Percentiles rank a stretch among this genome's conserved stretches.
These are phyloP conservation scores for Suillus lakei DNA, from an alignment of 768 basidiomycete genomes.

Conservation along the genomic window DNA sequence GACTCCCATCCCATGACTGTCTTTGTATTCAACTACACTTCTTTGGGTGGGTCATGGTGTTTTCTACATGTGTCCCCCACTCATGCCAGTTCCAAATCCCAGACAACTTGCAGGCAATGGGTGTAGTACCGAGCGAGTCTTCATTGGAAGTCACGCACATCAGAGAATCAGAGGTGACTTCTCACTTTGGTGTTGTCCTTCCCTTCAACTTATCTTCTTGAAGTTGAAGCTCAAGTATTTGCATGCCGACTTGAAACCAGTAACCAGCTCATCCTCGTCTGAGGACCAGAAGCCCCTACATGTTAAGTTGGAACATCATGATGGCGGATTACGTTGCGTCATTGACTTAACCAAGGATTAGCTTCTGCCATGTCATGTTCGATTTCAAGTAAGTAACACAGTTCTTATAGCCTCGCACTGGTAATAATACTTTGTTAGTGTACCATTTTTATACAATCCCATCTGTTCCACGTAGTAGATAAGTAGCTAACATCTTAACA, in stretches of 20 bases:
- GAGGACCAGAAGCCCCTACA: neutral
- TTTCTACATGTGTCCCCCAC: neutral
- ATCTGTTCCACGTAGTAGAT: too few species aligned
- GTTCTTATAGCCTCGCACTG: too few species aligned
- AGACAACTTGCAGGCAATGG: slow-evolving; percentile 23
- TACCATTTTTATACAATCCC: too few species aligned
- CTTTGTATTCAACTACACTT: slow-evolving; percentile 24
- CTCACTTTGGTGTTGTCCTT: neutral
- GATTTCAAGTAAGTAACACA: too few species aligned
- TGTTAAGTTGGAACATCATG: too few species aligned
- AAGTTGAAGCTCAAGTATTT: neutral
- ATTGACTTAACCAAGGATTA: too few species aligned
- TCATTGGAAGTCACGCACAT: neutral
- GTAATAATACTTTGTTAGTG: too few species aligned
- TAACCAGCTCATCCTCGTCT: neutral
- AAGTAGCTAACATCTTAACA: too few species aligned
- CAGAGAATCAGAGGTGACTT: neutral
- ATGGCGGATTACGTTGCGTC: too few species aligned
- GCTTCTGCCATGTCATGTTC: too few species aligned
- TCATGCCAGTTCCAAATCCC: neutral
- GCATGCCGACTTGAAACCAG: too few species aligned
- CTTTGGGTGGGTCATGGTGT: slow-evolving; percentile 16
- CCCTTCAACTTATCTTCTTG: neutral
- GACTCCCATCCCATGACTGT: slow-evolving; percentile 3
- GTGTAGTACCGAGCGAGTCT: slow-evolving; percentile 14